Conservation (phyloP, 1,284 basidiomycete species). For the Apiotrichum akiyoshidainum region DNA sequence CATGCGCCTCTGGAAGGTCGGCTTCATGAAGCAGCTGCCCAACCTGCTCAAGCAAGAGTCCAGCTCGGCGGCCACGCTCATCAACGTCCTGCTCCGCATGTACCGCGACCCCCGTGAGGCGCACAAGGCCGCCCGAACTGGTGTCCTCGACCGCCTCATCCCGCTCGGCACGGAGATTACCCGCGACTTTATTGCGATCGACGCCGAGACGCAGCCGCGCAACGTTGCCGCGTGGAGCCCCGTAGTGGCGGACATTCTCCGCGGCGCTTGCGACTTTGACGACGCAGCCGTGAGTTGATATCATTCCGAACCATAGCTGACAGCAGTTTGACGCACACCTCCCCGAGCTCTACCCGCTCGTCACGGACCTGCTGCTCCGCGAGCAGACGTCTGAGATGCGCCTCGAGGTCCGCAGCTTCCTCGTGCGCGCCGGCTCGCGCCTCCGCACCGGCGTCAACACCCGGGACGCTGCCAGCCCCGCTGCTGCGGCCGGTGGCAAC, state of each 20-base stretch:
- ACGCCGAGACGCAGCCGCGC: slow-evolving; percentile 85
- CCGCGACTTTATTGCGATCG: slow-evolving; percentile 84
- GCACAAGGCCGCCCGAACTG: slow-evolving; percentile 73
- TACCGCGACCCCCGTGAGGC: slow-evolving; percentile 86
- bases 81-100: slow-evolving; percentile 88
- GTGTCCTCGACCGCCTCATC: slow-evolving; percentile 82
- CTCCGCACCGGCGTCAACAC: neutral
- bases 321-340: slow-evolving; percentile 75
- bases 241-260: slow-evolving; percentile 87
- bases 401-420: slow-evolving; percentile 69
- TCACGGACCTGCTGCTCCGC: slow-evolving; percentile 72
- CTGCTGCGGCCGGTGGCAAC: too few species aligned
- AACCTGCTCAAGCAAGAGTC: slow-evolving; percentile 99
- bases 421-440: slow-evolving; percentile 53
- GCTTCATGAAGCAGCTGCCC: slow-evolving; percentile 99
- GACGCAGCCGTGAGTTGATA: slow-evolving; percentile 69
- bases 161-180: slow-evolving; percentile 92
- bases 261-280: slow-evolving; percentile 84
- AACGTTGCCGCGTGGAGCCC: slow-evolving; percentile 98
- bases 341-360: slow-evolving; percentile 79
- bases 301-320: neutral
- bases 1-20: slow-evolving; percentile 98
- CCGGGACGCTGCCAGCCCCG: too few species aligned
- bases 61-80: slow-evolving; percentile 89
- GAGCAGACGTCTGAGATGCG: slow-evolving; percentile 79